phyloP scores from a whole-genome alignment of 805 yeast species.

The Candida verbasci region DNA sequence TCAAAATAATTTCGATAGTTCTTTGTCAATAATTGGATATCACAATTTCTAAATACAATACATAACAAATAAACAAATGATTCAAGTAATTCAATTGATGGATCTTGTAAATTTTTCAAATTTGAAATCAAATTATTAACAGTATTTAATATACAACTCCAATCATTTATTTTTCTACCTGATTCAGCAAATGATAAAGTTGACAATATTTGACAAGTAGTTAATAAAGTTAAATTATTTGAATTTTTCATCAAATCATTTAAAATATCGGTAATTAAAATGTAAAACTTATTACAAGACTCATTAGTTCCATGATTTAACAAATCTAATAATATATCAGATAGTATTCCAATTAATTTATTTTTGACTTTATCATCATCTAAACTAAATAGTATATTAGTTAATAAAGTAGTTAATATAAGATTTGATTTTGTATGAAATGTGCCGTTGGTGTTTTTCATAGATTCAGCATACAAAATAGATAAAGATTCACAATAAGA shows the following conservation, averaged over 20 bases:
- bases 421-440: constrained; percentile 67
- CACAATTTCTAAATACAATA: constrained; percentile 53
- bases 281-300: constrained; percentile 43
- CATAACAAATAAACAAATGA: constrained; percentile 43
- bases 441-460: constrained; percentile 65
- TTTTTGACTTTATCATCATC: constrained; percentile 11
- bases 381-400: constrained; percentile 21
- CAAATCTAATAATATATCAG: constrained; percentile 54
- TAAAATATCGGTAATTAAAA: constrained; percentile 20
- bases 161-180: constrained; percentile 56
- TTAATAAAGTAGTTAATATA: constrained; percentile 44
- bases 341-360: constrained; percentile 39
- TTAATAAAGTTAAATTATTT: constrained; percentile 2
- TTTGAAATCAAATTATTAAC: constrained; percentile 18
- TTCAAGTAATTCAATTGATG: constrained; percentile 15
- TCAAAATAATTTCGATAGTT: constrained; percentile 42
- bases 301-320: constrained; percentile 51
- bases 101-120: constrained; percentile 8
- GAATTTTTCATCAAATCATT: constrained; percentile 10
- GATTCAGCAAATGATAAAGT: constrained; percentile 59
- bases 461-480: constrained; percentile 64
- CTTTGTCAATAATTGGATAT: constrained; percentile 42
- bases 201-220: constrained; percentile 8
- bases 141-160: constrained; percentile 35
- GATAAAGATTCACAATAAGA: constrained; percentile 57